A percentile compares a stretch with the other conserved stretches of the same genome.
These are phyloP conservation scores for Hypoxylon sp. DNA, from an alignment of 2,329 filamentous ascomycete species.

Conservation along the genomic window DNA sequence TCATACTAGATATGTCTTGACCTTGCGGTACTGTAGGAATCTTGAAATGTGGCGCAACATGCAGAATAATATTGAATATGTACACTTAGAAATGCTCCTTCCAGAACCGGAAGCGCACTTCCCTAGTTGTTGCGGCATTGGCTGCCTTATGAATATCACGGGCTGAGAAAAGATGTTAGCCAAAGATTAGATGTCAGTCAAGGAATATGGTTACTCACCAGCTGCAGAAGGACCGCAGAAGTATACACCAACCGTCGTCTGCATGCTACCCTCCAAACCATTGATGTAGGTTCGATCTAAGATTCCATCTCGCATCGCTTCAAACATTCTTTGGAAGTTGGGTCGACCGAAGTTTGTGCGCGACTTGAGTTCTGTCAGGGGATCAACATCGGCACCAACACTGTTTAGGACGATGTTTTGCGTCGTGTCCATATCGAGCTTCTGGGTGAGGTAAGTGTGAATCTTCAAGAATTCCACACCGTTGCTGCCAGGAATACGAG, in stretches of 20 bases:
- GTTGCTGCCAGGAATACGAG: slow-evolving; percentile 74
- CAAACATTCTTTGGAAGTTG: slow-evolving; percentile 85
- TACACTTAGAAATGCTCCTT: slow-evolving; percentile 85
- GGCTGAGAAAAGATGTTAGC: slow-evolving; percentile 69
- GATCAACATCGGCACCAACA: slow-evolving; percentile 88
- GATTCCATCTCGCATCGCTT: slow-evolving; percentile 89
- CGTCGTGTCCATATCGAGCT: slow-evolving; percentile 89
- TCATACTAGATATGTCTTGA: slow-evolving; percentile 12
- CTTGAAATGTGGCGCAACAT: slow-evolving; percentile 26
- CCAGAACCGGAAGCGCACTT: slow-evolving; percentile 97
- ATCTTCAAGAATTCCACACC: slow-evolving; percentile 92
- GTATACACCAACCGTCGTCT: slow-evolving; percentile 94
- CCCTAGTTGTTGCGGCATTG: slow-evolving; percentile 76
- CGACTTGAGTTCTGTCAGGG: slow-evolving; percentile 89
- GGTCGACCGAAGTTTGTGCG: slow-evolving; percentile 96
- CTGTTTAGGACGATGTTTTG: slow-evolving; percentile 98
- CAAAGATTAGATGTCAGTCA: neutral
- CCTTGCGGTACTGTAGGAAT: slow-evolving; percentile 23
- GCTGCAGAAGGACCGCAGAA: slow-evolving; percentile 90
- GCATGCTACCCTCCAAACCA: slow-evolving; percentile 80
- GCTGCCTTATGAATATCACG: slow-evolving; percentile 88
- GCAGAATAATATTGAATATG: slow-evolving; percentile 32
- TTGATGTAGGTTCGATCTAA: slow-evolving; percentile 86
- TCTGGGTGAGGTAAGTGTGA: slow-evolving; percentile 97
- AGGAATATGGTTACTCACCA: slow-evolving; percentile 58